Evolutionary conservation across 257 asterid genomes (phyloP).

Genomic region (Eucommia ulmoides): DNA sequence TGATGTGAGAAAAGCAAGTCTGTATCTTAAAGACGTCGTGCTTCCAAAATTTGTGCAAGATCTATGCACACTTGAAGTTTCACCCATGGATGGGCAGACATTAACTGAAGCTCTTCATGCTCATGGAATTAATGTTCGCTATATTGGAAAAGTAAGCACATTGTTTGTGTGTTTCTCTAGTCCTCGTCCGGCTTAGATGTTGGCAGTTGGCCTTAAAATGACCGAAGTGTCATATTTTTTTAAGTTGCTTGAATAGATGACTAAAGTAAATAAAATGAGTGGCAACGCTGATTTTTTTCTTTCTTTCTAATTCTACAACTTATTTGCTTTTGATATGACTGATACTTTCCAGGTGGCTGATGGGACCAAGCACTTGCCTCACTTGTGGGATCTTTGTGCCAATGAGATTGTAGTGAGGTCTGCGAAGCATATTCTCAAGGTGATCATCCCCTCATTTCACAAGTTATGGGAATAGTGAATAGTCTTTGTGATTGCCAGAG

Average conservation of each 20-base stretch:
- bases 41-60: slow-evolving; percentile 73
- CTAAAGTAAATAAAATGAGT: no score
- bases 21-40: slow-evolving; percentile 52
- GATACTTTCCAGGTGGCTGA: slow-evolving; percentile 59
- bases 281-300: no score
- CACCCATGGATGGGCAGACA: slow-evolving; percentile 97
- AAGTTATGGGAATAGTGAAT: no score
- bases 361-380: slow-evolving; percentile 75
- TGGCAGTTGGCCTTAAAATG: no score
- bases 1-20: slow-evolving; percentile 65
- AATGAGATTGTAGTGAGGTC: slow-evolving; percentile 80
- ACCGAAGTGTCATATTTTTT: no score
- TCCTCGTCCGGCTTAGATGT: slow-evolving; percentile 1
- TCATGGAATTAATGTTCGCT: slow-evolving; percentile 83
- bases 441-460: slow-evolving; percentile 18
- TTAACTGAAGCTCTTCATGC: slow-evolving; percentile 93
- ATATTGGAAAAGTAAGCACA: slow-evolving; percentile 66
- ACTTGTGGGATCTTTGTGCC: slow-evolving; percentile 81
- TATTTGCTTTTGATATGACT: background rate
- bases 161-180: slow-evolving; percentile 7
- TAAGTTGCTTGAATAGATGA: no score
- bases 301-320: no score
- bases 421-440: slow-evolving; percentile 86
- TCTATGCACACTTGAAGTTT: slow-evolving; percentile 82
- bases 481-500: no score